Percentiles rank a stretch among this genome's conserved stretches.
These are phyloP conservation scores for Apiotrichum domesticum DNA, from an alignment of 1,284 basidiomycete genomes.

Conservation along the genomic window DNA sequence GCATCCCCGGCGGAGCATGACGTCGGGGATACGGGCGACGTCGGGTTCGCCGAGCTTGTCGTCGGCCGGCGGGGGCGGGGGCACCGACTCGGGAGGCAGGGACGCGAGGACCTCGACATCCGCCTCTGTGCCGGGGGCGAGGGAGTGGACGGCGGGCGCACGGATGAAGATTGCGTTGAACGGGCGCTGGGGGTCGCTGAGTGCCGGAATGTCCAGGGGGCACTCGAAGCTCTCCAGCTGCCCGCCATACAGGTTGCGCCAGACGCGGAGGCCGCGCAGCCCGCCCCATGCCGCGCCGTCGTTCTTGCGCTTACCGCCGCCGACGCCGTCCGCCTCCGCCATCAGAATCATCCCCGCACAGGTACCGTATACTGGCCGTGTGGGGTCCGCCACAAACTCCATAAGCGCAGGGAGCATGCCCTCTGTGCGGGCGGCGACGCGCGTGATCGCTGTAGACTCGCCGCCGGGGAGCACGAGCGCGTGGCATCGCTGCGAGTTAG, in stretches of 20 bases:
- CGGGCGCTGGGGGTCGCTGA: slow-evolving; percentile 58
- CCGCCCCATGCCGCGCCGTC: slow-evolving; percentile 56
- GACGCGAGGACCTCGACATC: slow-evolving; percentile 54
- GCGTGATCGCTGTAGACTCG: slow-evolving; percentile 87
- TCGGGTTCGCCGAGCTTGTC: slow-evolving; percentile 34
- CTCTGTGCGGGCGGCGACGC: slow-evolving; percentile 69
- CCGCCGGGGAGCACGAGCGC: slow-evolving; percentile 85
- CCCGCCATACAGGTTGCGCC: slow-evolving; percentile 71
- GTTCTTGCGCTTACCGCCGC: slow-evolving; percentile 59
- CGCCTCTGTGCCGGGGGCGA: not conserved
- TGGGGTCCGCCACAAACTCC: slow-evolving; percentile 56
- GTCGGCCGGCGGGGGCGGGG: slow-evolving; percentile 45
- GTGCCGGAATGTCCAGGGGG: slow-evolving; percentile 59
- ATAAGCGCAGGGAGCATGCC: slow-evolving; percentile 74
- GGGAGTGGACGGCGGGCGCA: slow-evolving; percentile 57
- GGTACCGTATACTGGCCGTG: slow-evolving; percentile 85
- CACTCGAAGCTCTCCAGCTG: slow-evolving; percentile 81
- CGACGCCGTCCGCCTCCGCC: slow-evolving; percentile 56
- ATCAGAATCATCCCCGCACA: slow-evolving; percentile 95
- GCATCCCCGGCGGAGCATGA: slow-evolving; percentile 77
- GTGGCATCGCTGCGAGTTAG: slow-evolving; percentile 54
- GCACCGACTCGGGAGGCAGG: slow-evolving; percentile 58
- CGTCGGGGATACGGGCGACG: slow-evolving; percentile 58
- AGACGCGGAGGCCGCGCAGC: slow-evolving; percentile 65
- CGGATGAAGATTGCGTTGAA: slow-evolving; percentile 93